Conservation (phyloP, 169 alveolate genomes). For the Eimeria tenella region DNA sequence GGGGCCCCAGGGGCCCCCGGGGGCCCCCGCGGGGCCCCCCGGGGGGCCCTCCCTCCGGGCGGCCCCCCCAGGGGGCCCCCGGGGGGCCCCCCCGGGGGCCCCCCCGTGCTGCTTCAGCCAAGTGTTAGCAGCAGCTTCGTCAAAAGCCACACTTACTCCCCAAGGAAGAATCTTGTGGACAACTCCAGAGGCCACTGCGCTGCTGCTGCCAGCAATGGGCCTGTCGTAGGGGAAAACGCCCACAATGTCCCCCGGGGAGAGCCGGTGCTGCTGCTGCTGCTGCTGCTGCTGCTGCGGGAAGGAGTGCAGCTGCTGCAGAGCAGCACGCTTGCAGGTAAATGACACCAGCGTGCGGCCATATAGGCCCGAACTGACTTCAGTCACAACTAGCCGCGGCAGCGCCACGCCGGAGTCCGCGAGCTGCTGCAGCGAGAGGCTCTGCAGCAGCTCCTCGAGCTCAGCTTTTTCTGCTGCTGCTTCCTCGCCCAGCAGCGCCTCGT, state of each 20-base stretch:
- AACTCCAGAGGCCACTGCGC: conserved; percentile 56
- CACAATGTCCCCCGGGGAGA: conserved; percentile 61
- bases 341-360: conserved; percentile 31
- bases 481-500: conserved; percentile 25
- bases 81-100: neutral
- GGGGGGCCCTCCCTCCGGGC: neutral
- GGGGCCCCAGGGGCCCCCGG: neutral
- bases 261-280: conserved; percentile 46
- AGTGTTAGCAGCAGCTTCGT: neutral
- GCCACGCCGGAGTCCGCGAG: conserved; percentile 41
- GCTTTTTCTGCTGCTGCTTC: conserved; percentile 51
- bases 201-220: neutral
- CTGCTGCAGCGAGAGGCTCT: conserved; percentile 7
- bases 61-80: neutral
- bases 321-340: neutral
- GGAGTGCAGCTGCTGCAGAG: conserved; percentile 3
- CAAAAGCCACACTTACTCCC: conserved; percentile 12
- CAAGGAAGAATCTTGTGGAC: neutral
- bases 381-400: conserved; percentile 30
- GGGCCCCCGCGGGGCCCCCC: neutral
- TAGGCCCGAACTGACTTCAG: conserved; percentile 3
- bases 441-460: neutral
- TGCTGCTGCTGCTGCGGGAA: neutral
- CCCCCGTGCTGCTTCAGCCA: neutral
- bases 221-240: conserved; percentile 15